Base-by-base conservation (phyloP, 352 stramenopile genomes). In the Phytophthora colocasiae region DNA sequence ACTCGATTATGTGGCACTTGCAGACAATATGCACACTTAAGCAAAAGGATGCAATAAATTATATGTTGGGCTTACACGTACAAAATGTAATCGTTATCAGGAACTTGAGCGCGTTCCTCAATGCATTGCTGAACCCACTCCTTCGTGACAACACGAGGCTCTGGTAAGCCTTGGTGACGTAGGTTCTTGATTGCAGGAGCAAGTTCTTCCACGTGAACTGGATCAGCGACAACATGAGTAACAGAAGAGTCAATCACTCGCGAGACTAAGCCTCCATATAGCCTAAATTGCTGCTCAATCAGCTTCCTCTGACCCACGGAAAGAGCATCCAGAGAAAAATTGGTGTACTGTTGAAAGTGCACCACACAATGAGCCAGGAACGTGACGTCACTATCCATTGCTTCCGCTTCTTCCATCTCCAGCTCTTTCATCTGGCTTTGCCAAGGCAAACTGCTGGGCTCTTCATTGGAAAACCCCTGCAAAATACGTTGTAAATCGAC, bases 341-440 rank as follows among this genome's bases (percentile, higher is more conserved):
- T 59, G 52, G 14, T 81, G 24, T 2, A 19, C 59, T 29, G 31
- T 26, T 74, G 69, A 78, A 71, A 68, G 53, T 93, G 93, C 15
- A 92, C 80, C 1, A 89, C 72, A 31, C 88, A 96, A 56, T 94
- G 88, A 6, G 73, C 72, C 6, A 96, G 69, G 43, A 87, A 92
- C n/a, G 87, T 95, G 51, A 76, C 78, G 40, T 77, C 66, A 32
- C 60, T 80, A 11, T 90, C 78, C 79, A 94, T 90, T 22, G 80
- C 81, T 47, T 91, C 81, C 24, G 82, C 76, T 50, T 91, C 81
- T 66, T 94, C 88, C 7, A 69, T 79, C 0, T 74, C 57, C 24
- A 92, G 51, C 19, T 55, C 31, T 44, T 65, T 62, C 17, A 92
- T 59, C 40, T 69, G 51, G 2, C 63, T 39, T 55, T 96, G 81